A percentile compares a stretch with the other conserved stretches of the same genome.
Evolutionary conservation across 1,139 yeast genomes (phyloP).

Genomic region (Kazachstania sp.): DNA sequence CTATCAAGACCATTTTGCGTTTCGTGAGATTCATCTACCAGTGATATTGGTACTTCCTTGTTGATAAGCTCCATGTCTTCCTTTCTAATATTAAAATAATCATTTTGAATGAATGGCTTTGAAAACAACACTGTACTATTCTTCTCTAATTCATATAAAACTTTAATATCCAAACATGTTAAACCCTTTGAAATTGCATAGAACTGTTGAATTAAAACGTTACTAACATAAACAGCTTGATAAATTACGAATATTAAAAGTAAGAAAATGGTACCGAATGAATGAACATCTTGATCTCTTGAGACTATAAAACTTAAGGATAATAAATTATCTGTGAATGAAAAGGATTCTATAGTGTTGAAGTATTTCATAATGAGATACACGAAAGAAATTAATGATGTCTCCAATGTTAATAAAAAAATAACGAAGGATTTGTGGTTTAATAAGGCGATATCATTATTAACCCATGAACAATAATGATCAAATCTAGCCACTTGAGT

Average conservation of each 20-base stretch:
- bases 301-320: not conserved
- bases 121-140: not conserved
- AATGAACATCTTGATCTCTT: not conserved
- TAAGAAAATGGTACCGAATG: not conserved
- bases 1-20: not conserved
- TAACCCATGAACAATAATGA: slow-evolving; percentile 93
- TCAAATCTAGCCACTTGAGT: slow-evolving; percentile 73
- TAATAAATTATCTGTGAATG: not conserved
- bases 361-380: slow-evolving; percentile 18
- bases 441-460: slow-evolving; percentile 77
- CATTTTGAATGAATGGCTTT: not conserved
- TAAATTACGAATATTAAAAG: not conserved
- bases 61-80: not conserved
- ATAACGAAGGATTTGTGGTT: slow-evolving; percentile 73
- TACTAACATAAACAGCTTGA: not conserved
- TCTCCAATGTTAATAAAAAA: slow-evolving; percentile 50
- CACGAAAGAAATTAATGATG: slow-evolving; percentile 35
- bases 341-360: slow-evolving; percentile 13
- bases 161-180: slow-evolving; percentile 1
- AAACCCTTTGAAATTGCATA: slow-evolving; percentile 4
- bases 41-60: not conserved
- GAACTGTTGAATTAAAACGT: not conserved
- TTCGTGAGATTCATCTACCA: not conserved
- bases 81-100: not conserved
- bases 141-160: not conserved